A percentile compares a stretch with the other conserved stretches of the same genome.
These are phyloP conservation scores for Globisporangium canariense DNA, from an alignment of 352 stramenopile species.

Conservation along the genomic window DNA sequence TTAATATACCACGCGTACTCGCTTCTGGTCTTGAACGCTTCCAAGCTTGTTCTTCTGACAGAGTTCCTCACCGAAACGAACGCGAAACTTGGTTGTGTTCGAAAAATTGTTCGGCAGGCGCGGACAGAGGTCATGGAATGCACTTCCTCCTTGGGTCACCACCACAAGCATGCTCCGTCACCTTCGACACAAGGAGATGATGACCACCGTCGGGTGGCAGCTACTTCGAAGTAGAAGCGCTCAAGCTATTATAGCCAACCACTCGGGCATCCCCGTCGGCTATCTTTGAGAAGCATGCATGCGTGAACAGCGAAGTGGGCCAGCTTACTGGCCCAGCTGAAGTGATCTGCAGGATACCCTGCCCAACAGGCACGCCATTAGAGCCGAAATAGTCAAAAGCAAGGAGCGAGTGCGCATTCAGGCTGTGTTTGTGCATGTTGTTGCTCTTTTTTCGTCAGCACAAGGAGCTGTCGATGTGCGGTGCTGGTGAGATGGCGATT, in stretches of 20 bases:
- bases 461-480: constrained; percentile 1
- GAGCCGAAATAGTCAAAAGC: constrained; percentile 3
- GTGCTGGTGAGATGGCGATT: not conserved
- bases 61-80: too few relatives aligned
- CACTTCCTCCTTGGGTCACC: too few relatives aligned
- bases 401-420: not conserved
- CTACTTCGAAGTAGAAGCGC: not conserved
- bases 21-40: too few relatives aligned
- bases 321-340: not conserved
- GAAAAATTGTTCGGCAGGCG: too few relatives aligned
- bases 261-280: not conserved
- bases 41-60: too few relatives aligned
- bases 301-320: not conserved
- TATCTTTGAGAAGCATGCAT: not conserved
- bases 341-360: not conserved
- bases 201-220: too few relatives aligned
- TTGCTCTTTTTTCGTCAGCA: not conserved
- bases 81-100: too few relatives aligned
- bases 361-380: not conserved
- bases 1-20: too few relatives aligned
- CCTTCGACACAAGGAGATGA: too few relatives aligned
- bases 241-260: not conserved
- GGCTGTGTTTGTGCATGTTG: not conserved
- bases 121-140: too few relatives aligned
- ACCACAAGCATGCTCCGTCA: too few relatives aligned